Conservation (phyloP, 495 filamentous ascomycete genomes). For the Tuber magnatum region DNA sequence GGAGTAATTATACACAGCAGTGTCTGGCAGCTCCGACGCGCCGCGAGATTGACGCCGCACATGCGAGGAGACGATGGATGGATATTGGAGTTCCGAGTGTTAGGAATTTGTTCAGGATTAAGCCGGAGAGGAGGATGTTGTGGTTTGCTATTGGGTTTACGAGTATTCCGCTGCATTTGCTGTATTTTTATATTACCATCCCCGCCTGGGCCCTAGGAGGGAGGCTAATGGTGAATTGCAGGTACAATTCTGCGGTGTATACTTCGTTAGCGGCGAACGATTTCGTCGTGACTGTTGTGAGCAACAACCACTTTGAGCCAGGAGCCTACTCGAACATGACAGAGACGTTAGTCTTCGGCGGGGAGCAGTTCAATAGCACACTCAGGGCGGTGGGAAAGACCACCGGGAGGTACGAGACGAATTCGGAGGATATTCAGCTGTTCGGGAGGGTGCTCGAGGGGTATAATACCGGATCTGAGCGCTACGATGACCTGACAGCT, state of each 20-base stretch:
- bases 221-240: not conserved
- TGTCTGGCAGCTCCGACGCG: constrained; percentile 11
- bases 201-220: not conserved
- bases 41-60: constrained; percentile 10
- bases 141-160: constrained; percentile 10
- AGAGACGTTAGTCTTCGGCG: not conserved
- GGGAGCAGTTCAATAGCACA: too few relatives aligned
- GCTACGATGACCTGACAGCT: not conserved
- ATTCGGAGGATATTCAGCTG: not conserved
- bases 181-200: not conserved
- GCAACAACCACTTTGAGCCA: not conserved
- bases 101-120: constrained; percentile 12
- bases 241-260: constrained; percentile 13
- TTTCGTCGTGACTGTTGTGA: not conserved
- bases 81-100: constrained; percentile 19
- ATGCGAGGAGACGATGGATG: constrained; percentile 16
- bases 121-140: not conserved
- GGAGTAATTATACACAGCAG: constrained; percentile 17
- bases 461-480: not conserved
- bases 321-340: constrained; percentile 4
- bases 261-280: constrained; percentile 7
- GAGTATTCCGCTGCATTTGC: constrained; percentile 9
- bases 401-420: too few relatives aligned
- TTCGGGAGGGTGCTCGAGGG: not conserved
- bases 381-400: too few relatives aligned